Evolutionary conservation across 2,329 filamentous ascomycete genomes (phyloP).

Genomic region (Exophiala sp.): DNA sequence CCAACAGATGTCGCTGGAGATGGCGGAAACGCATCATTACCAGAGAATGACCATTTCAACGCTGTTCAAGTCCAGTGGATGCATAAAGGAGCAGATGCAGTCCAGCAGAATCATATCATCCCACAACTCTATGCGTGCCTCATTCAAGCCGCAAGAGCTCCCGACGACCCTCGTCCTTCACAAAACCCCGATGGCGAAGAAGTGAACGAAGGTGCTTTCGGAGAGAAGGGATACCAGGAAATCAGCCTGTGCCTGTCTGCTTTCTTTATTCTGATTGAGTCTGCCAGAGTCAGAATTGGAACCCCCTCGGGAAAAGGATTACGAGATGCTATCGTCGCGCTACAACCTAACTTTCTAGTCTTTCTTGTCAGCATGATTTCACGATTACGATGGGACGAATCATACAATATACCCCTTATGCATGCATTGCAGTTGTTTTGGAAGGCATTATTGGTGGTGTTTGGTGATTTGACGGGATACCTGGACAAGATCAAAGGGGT

Average conservation of each 20-base stretch:
- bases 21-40: conserved; percentile 33
- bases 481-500: conserved; percentile 70
- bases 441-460: conserved; percentile 83
- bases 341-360: conserved; percentile 24
- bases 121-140: conserved; percentile 37
- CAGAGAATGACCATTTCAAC: conserved; percentile 46
- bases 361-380: conserved; percentile 27
- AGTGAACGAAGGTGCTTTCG: conserved; percentile 22
- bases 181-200: conserved; percentile 10
- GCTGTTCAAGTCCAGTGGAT: conserved; percentile 48
- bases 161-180: conserved; percentile 19
- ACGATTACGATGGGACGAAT: conserved; percentile 64
- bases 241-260: conserved; percentile 27
- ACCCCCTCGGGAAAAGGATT: conserved; percentile 14
- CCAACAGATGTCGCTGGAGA: conserved; percentile 5
- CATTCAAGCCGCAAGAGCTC: conserved; percentile 38
- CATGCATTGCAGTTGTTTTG: conserved; percentile 79
- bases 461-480: conserved; percentile 69
- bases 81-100: conserved; percentile 38
- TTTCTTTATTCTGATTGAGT: conserved; percentile 28
- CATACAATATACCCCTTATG: conserved; percentile 55
- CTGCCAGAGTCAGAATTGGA: conserved; percentile 18
- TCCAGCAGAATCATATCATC: conserved; percentile 38
- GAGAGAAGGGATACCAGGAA: conserved; percentile 26
- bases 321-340: conserved; percentile 16